A percentile compares a stretch with the other conserved stretches of the same genome.
Conservation (phyloP, 768 basidiomycete genomes). For the Podaxis carcinomalis region DNA sequence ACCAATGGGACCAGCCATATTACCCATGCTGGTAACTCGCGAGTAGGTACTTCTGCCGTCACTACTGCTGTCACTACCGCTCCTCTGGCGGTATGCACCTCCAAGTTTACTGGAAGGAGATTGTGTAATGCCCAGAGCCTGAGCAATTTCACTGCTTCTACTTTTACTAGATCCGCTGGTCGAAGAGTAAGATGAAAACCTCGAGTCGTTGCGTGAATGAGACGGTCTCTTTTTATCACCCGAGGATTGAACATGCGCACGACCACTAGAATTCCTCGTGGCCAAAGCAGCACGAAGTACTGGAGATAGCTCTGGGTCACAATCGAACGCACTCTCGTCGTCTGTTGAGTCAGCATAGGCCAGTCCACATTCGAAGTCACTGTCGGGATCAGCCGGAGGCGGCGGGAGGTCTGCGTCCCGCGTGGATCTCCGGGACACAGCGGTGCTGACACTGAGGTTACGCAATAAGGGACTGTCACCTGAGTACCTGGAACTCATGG, state of each 20-base stretch:
- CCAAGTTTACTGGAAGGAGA: slow-evolving; percentile 36
- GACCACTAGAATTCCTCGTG: slow-evolving; percentile 8
- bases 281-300: slow-evolving; percentile 13
- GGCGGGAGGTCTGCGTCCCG: slow-evolving; percentile 13
- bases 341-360: slow-evolving; percentile 50
- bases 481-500: slow-evolving; percentile 5
- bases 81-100: slow-evolving; percentile 25
- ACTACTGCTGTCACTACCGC: slow-evolving; percentile 24
- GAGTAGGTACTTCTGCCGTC: slow-evolving; percentile 28
- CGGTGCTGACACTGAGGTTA: slow-evolving; percentile 15
- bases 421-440: slow-evolving; percentile 11
- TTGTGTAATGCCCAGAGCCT: slow-evolving; percentile 39
- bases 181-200: slow-evolving; percentile 24
- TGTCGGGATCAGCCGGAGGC: slow-evolving; percentile 30
- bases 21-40: slow-evolving; percentile 18
- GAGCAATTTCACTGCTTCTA: slow-evolving; percentile 28
- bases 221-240: neutral
- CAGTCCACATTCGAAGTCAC: slow-evolving; percentile 40
- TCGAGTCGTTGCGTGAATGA: slow-evolving; percentile 19
- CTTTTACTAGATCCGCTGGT: slow-evolving; percentile 1
- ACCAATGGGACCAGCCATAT: slow-evolving; percentile 3
- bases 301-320: neutral
- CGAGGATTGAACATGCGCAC: neutral
- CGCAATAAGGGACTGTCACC: slow-evolving; percentile 6
- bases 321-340: slow-evolving; percentile 28